Conservation (phyloP, 495 filamentous ascomycete species). For the Bryoglossum gracile region DNA sequence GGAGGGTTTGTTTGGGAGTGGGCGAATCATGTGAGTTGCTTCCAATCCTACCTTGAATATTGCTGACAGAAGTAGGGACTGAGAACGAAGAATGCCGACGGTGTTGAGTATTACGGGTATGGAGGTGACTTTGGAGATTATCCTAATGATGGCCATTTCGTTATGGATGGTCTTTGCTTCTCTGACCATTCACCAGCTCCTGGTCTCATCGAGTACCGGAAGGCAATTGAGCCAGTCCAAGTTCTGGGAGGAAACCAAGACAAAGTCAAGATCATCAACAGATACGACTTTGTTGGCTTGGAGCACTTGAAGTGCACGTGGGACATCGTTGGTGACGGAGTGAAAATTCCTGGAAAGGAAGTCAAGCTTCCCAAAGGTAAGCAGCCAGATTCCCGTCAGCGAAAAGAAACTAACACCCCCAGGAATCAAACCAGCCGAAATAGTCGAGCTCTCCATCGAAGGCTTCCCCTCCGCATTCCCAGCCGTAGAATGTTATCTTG, state of each 20-base stretch:
- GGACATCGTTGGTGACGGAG: constrained; percentile 35
- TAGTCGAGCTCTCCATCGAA: constrained; percentile 5
- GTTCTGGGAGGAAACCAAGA: constrained; percentile 27
- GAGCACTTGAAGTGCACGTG: constrained; percentile 42
- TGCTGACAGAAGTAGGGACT: constrained; percentile 38
- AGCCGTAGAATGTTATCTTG: constrained; percentile 33
- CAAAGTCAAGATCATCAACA: constrained; percentile 38
- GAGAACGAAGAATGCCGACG: constrained; percentile 44
- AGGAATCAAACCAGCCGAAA: constrained; percentile 12
- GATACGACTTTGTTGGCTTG: constrained; percentile 46
- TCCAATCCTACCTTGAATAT: background rate
- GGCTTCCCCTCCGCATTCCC: constrained; percentile 3
- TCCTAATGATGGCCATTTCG: constrained; percentile 65
- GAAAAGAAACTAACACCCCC: background rate
- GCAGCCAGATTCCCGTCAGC: constrained; percentile 29
- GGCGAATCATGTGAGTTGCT: constrained; percentile 52
- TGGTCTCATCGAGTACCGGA: constrained; percentile 56
- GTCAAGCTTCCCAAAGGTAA: constrained; percentile 30
- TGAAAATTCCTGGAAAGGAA: constrained; percentile 23
- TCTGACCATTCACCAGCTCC: constrained; percentile 54
- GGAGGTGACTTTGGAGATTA: constrained; percentile 67
- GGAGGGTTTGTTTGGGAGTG: constrained; percentile 75
- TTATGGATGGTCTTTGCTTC: constrained; percentile 57
- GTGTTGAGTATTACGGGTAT: constrained; percentile 54
- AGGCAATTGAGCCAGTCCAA: constrained; percentile 56